A percentile compares a stretch with the other conserved stretches of the same genome.
These are phyloP conservation scores for Quercus berberidifolia DNA, from an alignment of 306 rosid genomes.

Conservation along the genomic window DNA sequence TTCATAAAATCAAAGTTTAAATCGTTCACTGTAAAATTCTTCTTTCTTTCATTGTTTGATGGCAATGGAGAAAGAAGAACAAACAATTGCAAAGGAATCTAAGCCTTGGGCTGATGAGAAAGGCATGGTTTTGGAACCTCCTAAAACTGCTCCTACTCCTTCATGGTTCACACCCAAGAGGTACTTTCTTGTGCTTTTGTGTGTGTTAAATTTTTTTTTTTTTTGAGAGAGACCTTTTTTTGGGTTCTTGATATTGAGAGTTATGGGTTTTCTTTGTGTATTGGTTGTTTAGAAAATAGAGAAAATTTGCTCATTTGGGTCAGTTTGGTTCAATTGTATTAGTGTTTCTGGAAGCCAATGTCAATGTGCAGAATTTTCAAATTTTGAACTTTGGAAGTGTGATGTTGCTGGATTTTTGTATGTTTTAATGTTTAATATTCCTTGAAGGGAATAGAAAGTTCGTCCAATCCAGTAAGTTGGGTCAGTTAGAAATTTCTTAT, in stretches of 20 bases:
- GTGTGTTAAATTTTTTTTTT: neutral
- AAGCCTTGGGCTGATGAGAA: constrained; percentile 18
- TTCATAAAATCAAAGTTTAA: neutral
- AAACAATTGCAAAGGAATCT: constrained; percentile 6
- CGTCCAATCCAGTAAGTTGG: neutral
- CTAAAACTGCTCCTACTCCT: constrained; percentile 30
- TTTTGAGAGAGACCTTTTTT: neutral
- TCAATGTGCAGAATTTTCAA: neutral
- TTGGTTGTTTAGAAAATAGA: neutral
- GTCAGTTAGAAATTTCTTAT: neutral
- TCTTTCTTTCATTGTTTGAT: neutral
- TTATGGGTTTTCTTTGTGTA: neutral
- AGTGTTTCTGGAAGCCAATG: neutral
- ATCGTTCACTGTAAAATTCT: neutral
- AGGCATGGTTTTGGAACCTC: neutral
- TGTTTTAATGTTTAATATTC: neutral
- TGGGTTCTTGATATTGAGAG: neutral
- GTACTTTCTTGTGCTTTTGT: constrained; percentile 22
- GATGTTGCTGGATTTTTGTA: neutral
- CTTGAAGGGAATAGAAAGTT: neutral
- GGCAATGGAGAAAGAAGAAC: constrained; percentile 16
- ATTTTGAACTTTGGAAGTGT: neutral
- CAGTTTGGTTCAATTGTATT: neutral
- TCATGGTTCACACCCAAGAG: constrained; percentile 88
- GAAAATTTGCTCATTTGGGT: neutral